A percentile compares a stretch with the other conserved stretches of the same genome.
These are phyloP conservation scores for Leucaena leucocephala DNA, from an alignment of 306 rosid species.

Conservation along the genomic window DNA sequence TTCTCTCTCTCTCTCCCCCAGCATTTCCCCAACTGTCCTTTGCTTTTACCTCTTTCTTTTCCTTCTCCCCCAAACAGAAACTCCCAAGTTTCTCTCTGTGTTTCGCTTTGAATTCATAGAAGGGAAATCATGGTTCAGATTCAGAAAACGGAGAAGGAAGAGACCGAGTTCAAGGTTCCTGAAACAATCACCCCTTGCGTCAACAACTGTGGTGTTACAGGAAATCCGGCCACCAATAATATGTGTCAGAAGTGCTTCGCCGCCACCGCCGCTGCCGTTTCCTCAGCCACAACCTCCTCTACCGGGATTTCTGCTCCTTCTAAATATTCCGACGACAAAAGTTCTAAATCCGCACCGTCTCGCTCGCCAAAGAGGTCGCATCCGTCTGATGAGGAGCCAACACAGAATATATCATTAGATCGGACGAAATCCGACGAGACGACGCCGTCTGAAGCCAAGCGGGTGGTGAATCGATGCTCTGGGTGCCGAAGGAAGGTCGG, in stretches of 20 bases:
- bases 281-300: constrained; percentile 23
- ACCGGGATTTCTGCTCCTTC: constrained; percentile 20
- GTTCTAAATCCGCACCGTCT: constrained; percentile 52
- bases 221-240: constrained; percentile 77
- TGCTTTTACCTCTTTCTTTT: constrained; percentile 14
- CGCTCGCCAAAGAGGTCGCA: constrained; percentile 41
- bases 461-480: constrained; percentile 78
- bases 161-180: constrained; percentile 82
- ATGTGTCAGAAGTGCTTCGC: constrained; percentile 91
- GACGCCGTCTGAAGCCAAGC: constrained; percentile 45
- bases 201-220: constrained; percentile 85
- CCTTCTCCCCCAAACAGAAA: constrained; percentile 4
- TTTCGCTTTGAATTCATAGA: background rate
- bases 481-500: constrained; percentile 86
- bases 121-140: constrained; percentile 62
- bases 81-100: background rate
- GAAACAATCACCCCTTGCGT: constrained; percentile 71
- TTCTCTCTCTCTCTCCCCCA: constrained; percentile 38
- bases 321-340: constrained; percentile 45
- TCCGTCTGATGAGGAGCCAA: constrained; percentile 17
- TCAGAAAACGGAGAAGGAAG: constrained; percentile 83
- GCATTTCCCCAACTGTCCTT: constrained; percentile 10
- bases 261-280: constrained; percentile 50
- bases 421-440: constrained; percentile 41
- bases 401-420: background rate